Evolutionary conservation across 1,139 yeast genomes (phyloP).

Genomic region (Geotrichum candidum): DNA sequence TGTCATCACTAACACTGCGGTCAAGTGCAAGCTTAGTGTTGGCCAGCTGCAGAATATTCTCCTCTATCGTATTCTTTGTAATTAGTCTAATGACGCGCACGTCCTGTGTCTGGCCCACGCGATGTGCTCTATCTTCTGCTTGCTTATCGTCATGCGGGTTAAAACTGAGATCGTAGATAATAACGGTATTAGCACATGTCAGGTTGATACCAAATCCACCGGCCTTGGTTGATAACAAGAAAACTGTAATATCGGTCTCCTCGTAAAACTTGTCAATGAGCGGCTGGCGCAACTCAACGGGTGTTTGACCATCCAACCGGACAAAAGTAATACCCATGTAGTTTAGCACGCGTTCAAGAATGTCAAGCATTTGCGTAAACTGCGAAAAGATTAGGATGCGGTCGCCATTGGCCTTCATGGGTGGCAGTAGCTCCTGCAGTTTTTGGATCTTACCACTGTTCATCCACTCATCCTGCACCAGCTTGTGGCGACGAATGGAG

Average conservation of each 20-base stretch:
- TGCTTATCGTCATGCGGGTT: conserved; percentile 98
- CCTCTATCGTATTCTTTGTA: conserved; percentile 73
- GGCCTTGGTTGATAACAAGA: conserved; percentile 86
- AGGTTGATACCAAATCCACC: conserved; percentile 97
- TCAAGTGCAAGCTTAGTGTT: conserved; percentile 88
- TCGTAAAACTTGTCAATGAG: conserved; percentile 84
- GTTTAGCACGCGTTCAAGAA: conserved; percentile 70
- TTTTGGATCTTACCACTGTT: conserved; percentile 71
- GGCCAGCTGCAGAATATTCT: conserved; percentile 78
- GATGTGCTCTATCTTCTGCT: conserved; percentile 97
- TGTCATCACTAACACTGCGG: conserved; percentile 52
- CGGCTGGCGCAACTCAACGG: conserved; percentile 89
- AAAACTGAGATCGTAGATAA: conserved; percentile 88
- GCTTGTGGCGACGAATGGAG: conserved; percentile 49
- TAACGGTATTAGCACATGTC: conserved; percentile 90
- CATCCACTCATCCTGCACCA: conserved; percentile 53
- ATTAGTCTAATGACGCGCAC: conserved; percentile 78
- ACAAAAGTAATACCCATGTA: conserved; percentile 64
- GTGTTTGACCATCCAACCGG: conserved; percentile 87
- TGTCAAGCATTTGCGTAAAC: conserved; percentile 87
- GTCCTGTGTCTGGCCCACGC: conserved; percentile 91
- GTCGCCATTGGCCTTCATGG: conserved; percentile 57
- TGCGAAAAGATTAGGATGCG: conserved; percentile 81
- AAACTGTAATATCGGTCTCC: conserved; percentile 76
- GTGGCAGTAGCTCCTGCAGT: conserved; percentile 53